phyloP scores from a whole-genome alignment of 116 monocot species.

The Zostera marina region DNA sequence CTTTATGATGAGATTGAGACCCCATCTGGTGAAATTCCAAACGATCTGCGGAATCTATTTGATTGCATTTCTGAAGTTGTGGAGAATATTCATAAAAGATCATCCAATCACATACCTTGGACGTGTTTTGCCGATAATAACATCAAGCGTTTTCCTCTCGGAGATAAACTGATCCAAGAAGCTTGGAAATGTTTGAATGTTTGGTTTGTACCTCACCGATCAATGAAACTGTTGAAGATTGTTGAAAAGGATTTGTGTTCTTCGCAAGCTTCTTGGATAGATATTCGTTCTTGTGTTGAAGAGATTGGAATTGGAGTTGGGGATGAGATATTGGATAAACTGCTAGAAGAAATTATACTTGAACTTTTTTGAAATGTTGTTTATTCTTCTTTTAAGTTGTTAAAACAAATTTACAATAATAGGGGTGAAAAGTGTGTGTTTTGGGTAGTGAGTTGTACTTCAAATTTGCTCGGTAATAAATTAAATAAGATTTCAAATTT shows the following conservation, averaged over 20 bases:
- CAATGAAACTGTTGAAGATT: slow-evolving; percentile 29
- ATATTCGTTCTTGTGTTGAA: slow-evolving; percentile 28
- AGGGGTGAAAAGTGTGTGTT: background rate
- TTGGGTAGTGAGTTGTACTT: too few relatives aligned
- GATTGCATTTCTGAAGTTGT: slow-evolving; percentile 60
- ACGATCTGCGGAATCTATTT: slow-evolving; percentile 37
- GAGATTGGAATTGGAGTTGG: slow-evolving; percentile 18
- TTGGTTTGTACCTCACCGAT: slow-evolving; percentile 14
- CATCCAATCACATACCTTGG: slow-evolving; percentile 20
- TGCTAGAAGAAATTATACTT: slow-evolving; percentile 40
- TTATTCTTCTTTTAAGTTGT: background rate
- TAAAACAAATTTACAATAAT: background rate
- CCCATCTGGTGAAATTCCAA: slow-evolving; percentile 11
- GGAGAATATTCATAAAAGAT: slow-evolving; percentile 22
- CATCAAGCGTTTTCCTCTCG: slow-evolving; percentile 10
- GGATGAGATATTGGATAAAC: slow-evolving; percentile 29
- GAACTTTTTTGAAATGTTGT: background rate
- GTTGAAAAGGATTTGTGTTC: slow-evolving; percentile 24
- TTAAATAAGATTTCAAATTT: too few relatives aligned
- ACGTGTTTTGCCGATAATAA: slow-evolving; percentile 15
- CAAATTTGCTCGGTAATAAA: too few relatives aligned
- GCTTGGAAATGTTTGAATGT: slow-evolving; percentile 25
- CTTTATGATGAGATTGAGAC: slow-evolving; percentile 31
- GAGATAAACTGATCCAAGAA: slow-evolving; percentile 24
- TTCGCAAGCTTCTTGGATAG: slow-evolving; percentile 28